Percentiles rank a stretch among this genome's conserved stretches.
These are phyloP conservation scores for Xanthoparmelia taractica DNA, from an alignment of 495 filamentous ascomycete genomes.

Conservation along the genomic window DNA sequence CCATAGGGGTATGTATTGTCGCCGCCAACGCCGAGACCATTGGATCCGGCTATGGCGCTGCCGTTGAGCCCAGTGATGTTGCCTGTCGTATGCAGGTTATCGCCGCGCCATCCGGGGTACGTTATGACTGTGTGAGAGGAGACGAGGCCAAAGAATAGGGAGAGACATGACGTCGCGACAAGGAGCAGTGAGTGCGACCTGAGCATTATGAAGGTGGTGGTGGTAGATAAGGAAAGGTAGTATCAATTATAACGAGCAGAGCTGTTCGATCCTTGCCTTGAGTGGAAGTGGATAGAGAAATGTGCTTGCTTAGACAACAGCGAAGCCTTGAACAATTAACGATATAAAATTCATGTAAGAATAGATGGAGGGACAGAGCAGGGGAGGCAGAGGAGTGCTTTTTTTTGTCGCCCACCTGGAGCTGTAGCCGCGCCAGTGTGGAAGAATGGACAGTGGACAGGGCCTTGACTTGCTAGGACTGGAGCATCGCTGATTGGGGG, in stretches of 20 bases:
- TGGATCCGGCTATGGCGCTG: conserved; percentile 36
- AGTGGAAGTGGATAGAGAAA: background rate
- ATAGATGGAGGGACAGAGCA: conserved; percentile 12
- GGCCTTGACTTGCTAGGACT: too few relatives aligned
- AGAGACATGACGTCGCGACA: conserved; percentile 27
- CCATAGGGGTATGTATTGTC: conserved; percentile 65
- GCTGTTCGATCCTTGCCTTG: background rate
- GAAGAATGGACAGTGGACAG: background rate
- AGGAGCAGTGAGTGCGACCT: conserved; percentile 12
- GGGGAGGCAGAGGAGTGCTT: conserved; percentile 3
- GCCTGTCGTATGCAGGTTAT: conserved; percentile 78
- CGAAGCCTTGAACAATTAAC: conserved; percentile 15
- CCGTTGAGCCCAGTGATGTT: conserved; percentile 41
- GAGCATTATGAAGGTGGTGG: conserved; percentile 9
- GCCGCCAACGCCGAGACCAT: conserved; percentile 42
- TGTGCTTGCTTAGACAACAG: conserved; percentile 8
- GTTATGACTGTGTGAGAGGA: conserved; percentile 81
- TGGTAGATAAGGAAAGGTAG: background rate
- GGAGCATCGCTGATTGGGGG: background rate
- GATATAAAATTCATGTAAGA: conserved; percentile 11
- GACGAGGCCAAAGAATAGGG: conserved; percentile 45
- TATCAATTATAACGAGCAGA: background rate
- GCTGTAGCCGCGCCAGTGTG: conserved; percentile 18
- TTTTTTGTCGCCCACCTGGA: conserved; percentile 3
- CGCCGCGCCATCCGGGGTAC: conserved; percentile 90